Percentiles rank a stretch among this genome's conserved stretches.
phyloP scores from a whole-genome alignment of 2,329 filamentous ascomycete species.

The Alternaria incomplexa region DNA sequence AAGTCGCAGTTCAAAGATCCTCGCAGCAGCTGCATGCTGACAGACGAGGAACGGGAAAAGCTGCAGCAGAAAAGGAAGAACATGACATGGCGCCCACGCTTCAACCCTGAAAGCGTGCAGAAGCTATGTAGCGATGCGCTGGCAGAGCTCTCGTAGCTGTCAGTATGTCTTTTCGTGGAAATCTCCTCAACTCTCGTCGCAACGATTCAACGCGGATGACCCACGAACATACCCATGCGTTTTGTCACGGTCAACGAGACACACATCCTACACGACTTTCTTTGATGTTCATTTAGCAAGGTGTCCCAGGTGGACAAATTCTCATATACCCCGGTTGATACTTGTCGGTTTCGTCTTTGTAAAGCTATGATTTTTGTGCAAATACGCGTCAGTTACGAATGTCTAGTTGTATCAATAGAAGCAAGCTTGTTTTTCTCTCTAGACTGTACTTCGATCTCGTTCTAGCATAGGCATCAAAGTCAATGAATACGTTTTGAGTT shows the following conservation, averaged over 20 bases:
- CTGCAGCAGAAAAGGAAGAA: slow-evolving; percentile 21
- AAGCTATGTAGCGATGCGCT: slow-evolving; percentile 39
- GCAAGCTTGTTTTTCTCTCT: not conserved
- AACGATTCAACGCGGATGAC: not conserved
- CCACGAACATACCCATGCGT: not conserved
- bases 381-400: not conserved
- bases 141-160: slow-evolving; percentile 26
- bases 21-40: slow-evolving; percentile 7
- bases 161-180: not conserved
- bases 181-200: not conserved
- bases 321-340: not conserved
- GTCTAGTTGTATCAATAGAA: not conserved
- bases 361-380: not conserved
- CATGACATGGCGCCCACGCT: slow-evolving; percentile 33
- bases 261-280: not conserved
- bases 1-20: slow-evolving; percentile 6
- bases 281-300: not conserved
- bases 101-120: slow-evolving; percentile 35
- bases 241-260: not conserved
- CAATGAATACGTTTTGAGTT: too few relatives aligned
- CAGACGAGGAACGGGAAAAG: slow-evolving; percentile 17
- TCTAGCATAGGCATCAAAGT: not conserved
- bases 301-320: not conserved
- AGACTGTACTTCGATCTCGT: not conserved
- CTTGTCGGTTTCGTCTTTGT: not conserved